Evolutionary conservation across 2,329 filamentous ascomycete species (phyloP).

Genomic region (Beauveria australis): DNA sequence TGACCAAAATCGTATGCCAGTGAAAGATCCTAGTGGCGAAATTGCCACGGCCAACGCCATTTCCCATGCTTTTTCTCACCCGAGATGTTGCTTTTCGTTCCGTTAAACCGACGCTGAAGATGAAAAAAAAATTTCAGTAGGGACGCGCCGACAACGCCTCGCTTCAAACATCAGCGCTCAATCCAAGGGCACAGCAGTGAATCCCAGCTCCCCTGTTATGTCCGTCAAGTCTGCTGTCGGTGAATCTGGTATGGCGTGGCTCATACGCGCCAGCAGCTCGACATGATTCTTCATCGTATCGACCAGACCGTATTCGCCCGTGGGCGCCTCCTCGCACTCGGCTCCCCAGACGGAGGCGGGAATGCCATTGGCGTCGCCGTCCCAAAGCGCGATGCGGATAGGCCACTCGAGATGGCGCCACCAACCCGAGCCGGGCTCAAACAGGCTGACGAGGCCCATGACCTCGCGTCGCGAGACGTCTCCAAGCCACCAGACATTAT

Average conservation of each 20-base stretch:
- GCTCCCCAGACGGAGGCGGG: constrained; percentile 50
- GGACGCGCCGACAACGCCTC: background rate
- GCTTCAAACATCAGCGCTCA: background rate
- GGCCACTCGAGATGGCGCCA: constrained; percentile 56
- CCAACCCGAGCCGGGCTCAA: constrained; percentile 51
- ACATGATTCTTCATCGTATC: constrained; percentile 33
- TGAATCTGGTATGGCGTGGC: constrained; percentile 17
- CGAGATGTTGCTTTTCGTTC: constrained; percentile 6
- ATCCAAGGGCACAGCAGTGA: constrained; percentile 15
- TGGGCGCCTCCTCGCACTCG: constrained; percentile 36
- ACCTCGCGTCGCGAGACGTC: constrained; percentile 59
- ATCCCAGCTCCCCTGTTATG: constrained; percentile 24
- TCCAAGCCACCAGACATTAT: constrained; percentile 61
- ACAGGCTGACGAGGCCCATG: constrained; percentile 51
- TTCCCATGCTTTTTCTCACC: background rate
- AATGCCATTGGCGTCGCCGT: constrained; percentile 37
- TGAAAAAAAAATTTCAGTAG: background rate
- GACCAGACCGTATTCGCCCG: constrained; percentile 25
- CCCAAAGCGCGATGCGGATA: constrained; percentile 49
- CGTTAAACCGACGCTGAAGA: background rate
- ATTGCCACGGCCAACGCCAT: constrained; percentile 1
- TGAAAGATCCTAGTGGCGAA: background rate
- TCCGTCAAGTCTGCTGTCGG: constrained; percentile 15
- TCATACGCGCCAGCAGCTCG: constrained; percentile 30
- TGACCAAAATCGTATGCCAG: background rate